Percentiles rank a stretch among this genome's conserved stretches.
phyloP scores from a whole-genome alignment of 352 stramenopile genomes.

The Hyphochytrium catenoides region DNA sequence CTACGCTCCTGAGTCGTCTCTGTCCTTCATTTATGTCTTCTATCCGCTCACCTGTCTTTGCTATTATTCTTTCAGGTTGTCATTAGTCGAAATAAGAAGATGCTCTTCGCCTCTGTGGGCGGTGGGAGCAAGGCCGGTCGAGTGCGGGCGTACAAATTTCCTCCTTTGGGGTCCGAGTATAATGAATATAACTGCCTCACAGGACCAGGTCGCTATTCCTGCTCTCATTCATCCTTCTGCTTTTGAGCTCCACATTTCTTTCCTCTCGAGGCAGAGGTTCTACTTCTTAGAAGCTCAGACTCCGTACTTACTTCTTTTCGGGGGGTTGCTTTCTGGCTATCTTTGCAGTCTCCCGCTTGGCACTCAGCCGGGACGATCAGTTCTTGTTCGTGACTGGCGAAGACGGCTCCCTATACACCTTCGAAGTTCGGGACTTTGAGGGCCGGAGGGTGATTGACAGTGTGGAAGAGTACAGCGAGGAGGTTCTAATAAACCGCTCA shows the following conservation, averaged over 20 bases:
- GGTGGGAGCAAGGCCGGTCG: constrained; percentile 12
- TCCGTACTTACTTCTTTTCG: too few species aligned
- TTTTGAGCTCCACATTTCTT: constrained; percentile 2
- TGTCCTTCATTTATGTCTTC: too few species aligned
- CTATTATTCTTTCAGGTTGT: too few species aligned
- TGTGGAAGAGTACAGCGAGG: constrained; percentile 27
- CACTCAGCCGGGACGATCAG: constrained; percentile 44
- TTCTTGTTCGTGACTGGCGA: constrained; percentile 76
- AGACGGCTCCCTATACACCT: constrained; percentile 68
- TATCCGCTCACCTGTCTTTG: too few species aligned
- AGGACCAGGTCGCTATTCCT: constrained; percentile 4
- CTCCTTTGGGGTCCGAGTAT: constrained; percentile 23
- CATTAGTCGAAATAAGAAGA: too few species aligned
- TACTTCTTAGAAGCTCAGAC: not conserved
- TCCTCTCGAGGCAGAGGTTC: too few species aligned
- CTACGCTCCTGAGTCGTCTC: too few species aligned
- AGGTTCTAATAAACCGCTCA: constrained; percentile 64
- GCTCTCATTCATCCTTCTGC: constrained; percentile 5
- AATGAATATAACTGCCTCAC: constrained; percentile 16
- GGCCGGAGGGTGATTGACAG: constrained; percentile 14
- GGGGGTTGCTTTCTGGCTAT: too few species aligned
- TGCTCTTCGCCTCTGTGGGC: too few species aligned
- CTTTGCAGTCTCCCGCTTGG: constrained; percentile 18
- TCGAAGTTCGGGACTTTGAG: constrained; percentile 57
- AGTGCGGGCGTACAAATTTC: constrained; percentile 22